These are phyloP conservation scores for Aspergillus versicolor DNA, from an alignment of 2,329 filamentous ascomycete genomes.

Conservation along the genomic window DNA sequence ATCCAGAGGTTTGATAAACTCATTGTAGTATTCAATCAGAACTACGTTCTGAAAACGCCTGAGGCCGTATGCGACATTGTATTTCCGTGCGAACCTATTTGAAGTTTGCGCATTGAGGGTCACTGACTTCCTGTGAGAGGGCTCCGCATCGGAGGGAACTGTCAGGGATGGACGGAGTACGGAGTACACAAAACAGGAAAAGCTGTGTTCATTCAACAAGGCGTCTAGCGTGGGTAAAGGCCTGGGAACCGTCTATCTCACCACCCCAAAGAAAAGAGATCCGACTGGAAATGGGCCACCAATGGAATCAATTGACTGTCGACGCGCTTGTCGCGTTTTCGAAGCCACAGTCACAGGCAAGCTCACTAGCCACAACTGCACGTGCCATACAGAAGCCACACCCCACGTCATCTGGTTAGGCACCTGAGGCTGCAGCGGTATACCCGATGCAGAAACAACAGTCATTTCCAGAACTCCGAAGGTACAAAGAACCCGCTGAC, in stretches of 20 bases:
- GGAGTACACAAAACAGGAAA: not conserved
- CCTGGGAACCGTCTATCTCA: not conserved
- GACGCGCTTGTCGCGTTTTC: constrained; percentile 15
- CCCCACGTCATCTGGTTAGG: constrained; percentile 29
- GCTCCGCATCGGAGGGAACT: not conserved
- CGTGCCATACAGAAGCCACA: constrained; percentile 3
- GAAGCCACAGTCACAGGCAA: constrained; percentile 16
- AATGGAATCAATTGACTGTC: not conserved
- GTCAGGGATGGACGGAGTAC: not conserved
- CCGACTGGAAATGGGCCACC: too few species aligned
- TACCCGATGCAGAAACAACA: not conserved
- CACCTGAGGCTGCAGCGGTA: not conserved
- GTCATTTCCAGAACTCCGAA: not conserved
- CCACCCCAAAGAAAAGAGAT: not conserved
- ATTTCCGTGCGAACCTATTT: not conserved
- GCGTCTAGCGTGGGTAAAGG: not conserved
- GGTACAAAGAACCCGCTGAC: not conserved
- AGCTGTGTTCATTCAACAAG: not conserved
- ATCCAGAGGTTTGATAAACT: constrained; percentile 26
- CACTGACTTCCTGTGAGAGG: not conserved
- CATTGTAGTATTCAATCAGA: constrained; percentile 24
- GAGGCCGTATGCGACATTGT: constrained; percentile 7
- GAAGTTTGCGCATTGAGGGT: not conserved
- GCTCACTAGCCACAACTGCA: not conserved
- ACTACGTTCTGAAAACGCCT: not conserved